Base-by-base conservation (phyloP, 2,329 filamentous ascomycete species). In the Venturia pyrina region DNA sequence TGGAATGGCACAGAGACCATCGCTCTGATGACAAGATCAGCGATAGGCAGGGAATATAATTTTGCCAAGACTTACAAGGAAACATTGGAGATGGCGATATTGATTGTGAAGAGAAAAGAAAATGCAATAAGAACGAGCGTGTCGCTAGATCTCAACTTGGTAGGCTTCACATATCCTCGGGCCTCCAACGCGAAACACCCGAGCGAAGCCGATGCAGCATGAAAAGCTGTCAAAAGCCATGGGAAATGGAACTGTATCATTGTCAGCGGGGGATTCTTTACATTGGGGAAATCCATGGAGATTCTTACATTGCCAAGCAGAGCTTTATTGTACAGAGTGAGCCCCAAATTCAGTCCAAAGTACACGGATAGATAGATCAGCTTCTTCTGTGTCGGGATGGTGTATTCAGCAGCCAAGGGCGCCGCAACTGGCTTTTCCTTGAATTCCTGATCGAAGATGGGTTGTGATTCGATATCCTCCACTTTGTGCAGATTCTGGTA, bases 1-100 rank as follows among this genome's bases (percentile, higher is more conserved):
- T 87, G 86, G 74, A 87, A 87, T 1, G 85, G 83, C n/a, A 87
- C 83, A 0, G 85, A 87, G 46, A 85, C 84, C 80, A 85, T 72
- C n/a, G 64, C 53, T 10, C 53, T 59, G 53, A 13, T 7, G 3
- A 59, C 40, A 11, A 7, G 53, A 43, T n/a, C 40, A 28, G 48
- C 37, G 32, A 63, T 43, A 61, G 65, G 37, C 48, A 53, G 41
- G 28, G 17, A 37, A 19, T 50, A 21, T 24, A 71, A 78, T 70
- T 73, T 80, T n/a, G 4, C 53, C 21, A 3, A 15, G 17, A 37
- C 53, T 37, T 59, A 59, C 77, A 87, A 78, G n/a, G 84, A 86
- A 32, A 86, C 78, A 74, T 87, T 87, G n/a, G 83, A 85, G 59
- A 86, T 81, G 66, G 85, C 85, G 69, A 87, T 86, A 74, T 87